Conservation (phyloP, 768 basidiomycete genomes). For the Psilocybe cubensis region DNA sequence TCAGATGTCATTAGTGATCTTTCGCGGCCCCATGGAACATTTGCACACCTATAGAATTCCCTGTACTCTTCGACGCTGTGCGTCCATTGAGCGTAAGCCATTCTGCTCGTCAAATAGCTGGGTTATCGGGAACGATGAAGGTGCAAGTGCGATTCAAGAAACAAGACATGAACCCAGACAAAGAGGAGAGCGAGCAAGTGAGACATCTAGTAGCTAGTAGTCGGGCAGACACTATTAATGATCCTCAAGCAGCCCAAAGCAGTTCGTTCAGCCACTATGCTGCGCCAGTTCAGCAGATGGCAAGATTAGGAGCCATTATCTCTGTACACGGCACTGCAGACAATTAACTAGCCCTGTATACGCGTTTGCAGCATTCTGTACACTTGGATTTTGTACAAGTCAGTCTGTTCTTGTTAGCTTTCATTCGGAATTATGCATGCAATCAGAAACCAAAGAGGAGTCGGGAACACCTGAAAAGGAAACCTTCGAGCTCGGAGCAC, state of each 20-base stretch:
- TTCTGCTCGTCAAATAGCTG: background rate
- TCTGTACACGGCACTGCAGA: too few relatives aligned
- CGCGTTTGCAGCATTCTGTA: too few relatives aligned
- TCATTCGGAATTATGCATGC: too few relatives aligned
- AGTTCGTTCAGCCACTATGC: background rate
- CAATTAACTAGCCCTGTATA: too few relatives aligned
- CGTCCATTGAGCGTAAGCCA: background rate
- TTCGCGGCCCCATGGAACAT: background rate
- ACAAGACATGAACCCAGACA: background rate
- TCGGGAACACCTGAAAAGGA: background rate
- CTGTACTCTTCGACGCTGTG: background rate
- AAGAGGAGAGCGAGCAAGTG: background rate
- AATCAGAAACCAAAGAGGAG: too few relatives aligned
- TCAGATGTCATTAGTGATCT: background rate
- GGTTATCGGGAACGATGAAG: background rate
- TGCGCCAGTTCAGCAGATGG: background rate
- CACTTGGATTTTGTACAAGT: too few relatives aligned
- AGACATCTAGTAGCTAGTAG: background rate
- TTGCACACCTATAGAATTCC: background rate
- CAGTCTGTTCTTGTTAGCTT: too few relatives aligned
- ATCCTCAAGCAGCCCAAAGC: background rate
- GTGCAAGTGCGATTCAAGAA: background rate
- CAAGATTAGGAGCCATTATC: background rate
- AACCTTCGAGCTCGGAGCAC: background rate
- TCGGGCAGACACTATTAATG: background rate